phyloP scores from a whole-genome alignment of 768 basidiomycete genomes.

The Tephrocybe rancida region DNA sequence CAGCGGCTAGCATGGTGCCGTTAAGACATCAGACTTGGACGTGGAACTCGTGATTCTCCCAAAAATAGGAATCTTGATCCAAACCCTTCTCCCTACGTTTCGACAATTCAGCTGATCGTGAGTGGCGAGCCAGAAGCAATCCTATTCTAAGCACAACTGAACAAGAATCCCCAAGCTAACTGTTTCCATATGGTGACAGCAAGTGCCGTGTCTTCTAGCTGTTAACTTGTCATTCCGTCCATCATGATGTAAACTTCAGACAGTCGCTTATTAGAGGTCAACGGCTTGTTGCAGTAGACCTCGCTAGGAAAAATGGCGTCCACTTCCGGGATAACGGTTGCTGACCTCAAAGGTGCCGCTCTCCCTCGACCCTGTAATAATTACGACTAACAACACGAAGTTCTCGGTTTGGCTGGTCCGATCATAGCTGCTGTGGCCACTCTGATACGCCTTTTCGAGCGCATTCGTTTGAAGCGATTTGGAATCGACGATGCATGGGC shows the following conservation, averaged over 20 bases:
- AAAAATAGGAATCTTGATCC: too few relatives aligned
- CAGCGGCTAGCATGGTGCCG: too few relatives aligned
- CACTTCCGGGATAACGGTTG: background rate
- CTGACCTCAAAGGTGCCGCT: background rate
- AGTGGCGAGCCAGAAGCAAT: background rate
- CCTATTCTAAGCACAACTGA: background rate
- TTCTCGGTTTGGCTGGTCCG: constrained; percentile 6
- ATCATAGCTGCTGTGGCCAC: constrained; percentile 22
- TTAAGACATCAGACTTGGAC: too few relatives aligned
- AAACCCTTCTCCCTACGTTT: background rate
- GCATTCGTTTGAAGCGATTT: constrained; percentile 16
- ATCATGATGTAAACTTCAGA: background rate
- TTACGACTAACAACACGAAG: background rate
- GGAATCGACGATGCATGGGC: constrained; percentile 27
- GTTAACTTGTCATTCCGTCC: background rate
- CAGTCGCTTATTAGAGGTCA: background rate
- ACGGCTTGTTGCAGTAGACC: background rate
- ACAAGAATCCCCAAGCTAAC: background rate
- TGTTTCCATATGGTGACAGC: background rate
- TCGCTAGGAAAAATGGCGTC: background rate
- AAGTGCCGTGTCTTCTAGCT: background rate
- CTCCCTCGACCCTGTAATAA: background rate
- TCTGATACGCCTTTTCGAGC: constrained; percentile 20
- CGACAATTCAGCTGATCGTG: background rate
- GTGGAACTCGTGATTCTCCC: too few relatives aligned